Conservation (phyloP, 257 asterid species). For the Solanum ossicruentum region DNA sequence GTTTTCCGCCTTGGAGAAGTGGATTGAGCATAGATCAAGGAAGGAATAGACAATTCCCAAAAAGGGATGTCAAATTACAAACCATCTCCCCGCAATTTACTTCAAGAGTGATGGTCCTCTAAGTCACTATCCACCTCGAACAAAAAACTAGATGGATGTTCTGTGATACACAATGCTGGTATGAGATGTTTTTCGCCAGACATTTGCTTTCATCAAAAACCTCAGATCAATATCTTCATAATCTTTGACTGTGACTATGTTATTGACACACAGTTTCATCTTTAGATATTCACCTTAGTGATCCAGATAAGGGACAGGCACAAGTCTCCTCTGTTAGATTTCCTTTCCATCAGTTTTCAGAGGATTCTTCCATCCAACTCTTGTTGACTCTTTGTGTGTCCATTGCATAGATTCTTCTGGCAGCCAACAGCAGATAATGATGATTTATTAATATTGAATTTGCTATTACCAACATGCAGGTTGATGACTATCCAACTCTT, state of each 20-base stretch:
- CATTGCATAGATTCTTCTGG: background rate
- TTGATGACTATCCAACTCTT: constrained; percentile 67
- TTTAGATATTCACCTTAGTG: background rate
- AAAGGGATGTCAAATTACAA: background rate
- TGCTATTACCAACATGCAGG: constrained; percentile 27
- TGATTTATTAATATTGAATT: background rate
- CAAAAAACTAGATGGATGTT: background rate
- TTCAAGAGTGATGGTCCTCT: background rate
- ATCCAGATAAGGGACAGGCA: background rate
- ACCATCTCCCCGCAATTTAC: background rate
- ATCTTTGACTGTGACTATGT: background rate
- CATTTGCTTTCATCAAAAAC: background rate
- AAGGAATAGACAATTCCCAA: background rate
- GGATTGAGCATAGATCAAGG: background rate
- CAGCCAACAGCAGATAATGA: background rate
- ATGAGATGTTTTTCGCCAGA: background rate
- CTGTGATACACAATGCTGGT: background rate
- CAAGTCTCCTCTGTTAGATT: background rate
- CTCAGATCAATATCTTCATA: background rate
- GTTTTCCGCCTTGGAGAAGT: background rate
- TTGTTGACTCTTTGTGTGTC: background rate
- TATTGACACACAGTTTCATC: background rate
- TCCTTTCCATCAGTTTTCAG: background rate
- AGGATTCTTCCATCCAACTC: background rate
- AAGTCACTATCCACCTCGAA: background rate